Evolutionary conservation across 2,329 filamentous ascomycete species (phyloP).

Genomic region (Botrytis fragariae): DNA sequence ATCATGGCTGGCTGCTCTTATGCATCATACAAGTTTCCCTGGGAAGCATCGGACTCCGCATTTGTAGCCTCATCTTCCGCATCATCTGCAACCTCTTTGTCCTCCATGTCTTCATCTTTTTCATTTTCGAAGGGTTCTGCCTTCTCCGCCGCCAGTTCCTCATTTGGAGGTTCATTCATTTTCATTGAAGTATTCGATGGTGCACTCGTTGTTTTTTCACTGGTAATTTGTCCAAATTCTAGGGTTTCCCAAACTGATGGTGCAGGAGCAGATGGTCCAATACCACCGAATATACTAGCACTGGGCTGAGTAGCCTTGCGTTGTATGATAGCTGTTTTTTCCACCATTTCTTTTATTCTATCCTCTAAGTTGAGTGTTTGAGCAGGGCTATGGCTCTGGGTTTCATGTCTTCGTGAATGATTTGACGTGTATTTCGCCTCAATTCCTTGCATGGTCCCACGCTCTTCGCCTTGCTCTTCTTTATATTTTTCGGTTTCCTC

Average conservation of each 20-base stretch:
- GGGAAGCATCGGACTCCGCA: not conserved
- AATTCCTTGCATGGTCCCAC: too few species aligned
- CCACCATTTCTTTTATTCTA: not conserved
- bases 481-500: not conserved
- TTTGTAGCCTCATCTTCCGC: not conserved
- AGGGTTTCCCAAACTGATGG: not conserved
- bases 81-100: not conserved
- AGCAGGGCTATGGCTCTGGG: not conserved
- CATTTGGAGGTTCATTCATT: fast-evolving
- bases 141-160: not conserved
- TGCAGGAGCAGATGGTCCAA: not conserved
- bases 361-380: not conserved
- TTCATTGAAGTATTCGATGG: not conserved
- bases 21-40: not conserved
- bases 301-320: not conserved
- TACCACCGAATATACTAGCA: fast-evolving
- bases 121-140: not conserved
- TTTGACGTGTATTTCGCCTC: too few species aligned
- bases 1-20: not conserved
- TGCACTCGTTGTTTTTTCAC: not conserved
- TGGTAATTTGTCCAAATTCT: not conserved
- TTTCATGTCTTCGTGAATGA: too few species aligned
- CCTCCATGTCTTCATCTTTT: not conserved
- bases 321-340: not conserved
- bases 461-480: too few species aligned